Evolutionary conservation across 148 eudicot species (phyloP).

Genomic region (Dianthus caryophyllus): DNA sequence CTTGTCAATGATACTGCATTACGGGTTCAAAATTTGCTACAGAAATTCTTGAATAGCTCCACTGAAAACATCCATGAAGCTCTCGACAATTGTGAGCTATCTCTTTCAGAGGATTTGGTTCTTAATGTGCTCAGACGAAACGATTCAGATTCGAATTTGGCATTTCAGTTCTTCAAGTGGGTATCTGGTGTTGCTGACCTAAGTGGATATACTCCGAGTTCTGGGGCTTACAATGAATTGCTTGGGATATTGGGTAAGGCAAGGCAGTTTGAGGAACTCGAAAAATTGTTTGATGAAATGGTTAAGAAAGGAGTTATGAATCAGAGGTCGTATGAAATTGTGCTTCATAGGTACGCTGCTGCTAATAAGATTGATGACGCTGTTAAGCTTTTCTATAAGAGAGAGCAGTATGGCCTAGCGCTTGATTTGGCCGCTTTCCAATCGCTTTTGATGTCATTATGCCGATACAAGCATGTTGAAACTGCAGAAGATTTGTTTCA

Average conservation of each 20-base stretch:
- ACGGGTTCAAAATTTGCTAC: conserved; percentile 44
- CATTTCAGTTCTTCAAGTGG: conserved; percentile 65
- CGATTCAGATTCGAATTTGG: conserved; percentile 65
- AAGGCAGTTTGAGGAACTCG: conserved; percentile 47
- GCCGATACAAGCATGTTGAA: conserved; percentile 74
- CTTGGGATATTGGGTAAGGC: conserved; percentile 65
- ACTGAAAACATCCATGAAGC: conserved; percentile 34
- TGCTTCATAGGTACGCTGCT: conserved; percentile 61
- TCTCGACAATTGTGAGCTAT: conserved; percentile 29
- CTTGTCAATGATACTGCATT: conserved; percentile 26
- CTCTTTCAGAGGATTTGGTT: conserved; percentile 45
- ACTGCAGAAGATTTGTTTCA: conserved; percentile 65
- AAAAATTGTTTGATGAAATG: conserved; percentile 74
- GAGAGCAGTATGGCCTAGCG: conserved; percentile 52
- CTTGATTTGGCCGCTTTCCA: conserved; percentile 59
- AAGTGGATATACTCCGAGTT: conserved; percentile 39
- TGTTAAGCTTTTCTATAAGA: conserved; percentile 46
- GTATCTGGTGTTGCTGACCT: conserved; percentile 27
- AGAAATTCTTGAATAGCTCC: conserved; percentile 23
- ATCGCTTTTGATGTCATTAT: conserved; percentile 55
- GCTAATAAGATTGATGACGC: conserved; percentile 67
- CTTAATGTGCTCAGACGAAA: conserved; percentile 56
- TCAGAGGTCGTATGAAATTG: conserved; percentile 59
- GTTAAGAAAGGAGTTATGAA: conserved; percentile 40
- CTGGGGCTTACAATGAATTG: conserved; percentile 52